Evolutionary conservation across 495 filamentous ascomycete species (phyloP).

Genomic region (Lineolata rhizophorae): DNA sequence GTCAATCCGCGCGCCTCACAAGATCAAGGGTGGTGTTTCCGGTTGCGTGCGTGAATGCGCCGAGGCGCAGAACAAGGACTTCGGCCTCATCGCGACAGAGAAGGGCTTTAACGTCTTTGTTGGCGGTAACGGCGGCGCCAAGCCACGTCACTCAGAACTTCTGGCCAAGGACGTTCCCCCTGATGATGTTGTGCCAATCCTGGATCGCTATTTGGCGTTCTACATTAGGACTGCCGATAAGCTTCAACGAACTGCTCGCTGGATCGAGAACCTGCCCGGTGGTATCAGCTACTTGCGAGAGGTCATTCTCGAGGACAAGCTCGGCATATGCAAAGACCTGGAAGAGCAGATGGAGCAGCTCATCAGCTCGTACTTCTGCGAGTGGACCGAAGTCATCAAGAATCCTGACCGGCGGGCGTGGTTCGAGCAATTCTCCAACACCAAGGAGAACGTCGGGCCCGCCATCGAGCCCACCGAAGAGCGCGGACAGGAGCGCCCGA

Average conservation of each 20-base stretch:
- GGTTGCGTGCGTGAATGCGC: slow-evolving; percentile 90
- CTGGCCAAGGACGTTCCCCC: slow-evolving; percentile 78
- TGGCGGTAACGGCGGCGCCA: slow-evolving; percentile 79
- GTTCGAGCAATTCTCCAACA: slow-evolving; percentile 85
- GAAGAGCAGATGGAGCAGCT: slow-evolving; percentile 81
- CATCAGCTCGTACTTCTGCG: slow-evolving; percentile 78
- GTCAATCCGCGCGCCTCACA: slow-evolving; percentile 74
- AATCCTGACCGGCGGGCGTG: slow-evolving; percentile 42
- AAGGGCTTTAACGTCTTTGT: slow-evolving; percentile 95
- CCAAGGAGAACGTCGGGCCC: slow-evolving; percentile 43
- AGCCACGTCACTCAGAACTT: slow-evolving; percentile 67
- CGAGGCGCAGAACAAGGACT: slow-evolving; percentile 92
- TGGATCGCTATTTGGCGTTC: slow-evolving; percentile 88
- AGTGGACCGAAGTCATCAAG: slow-evolving; percentile 76
- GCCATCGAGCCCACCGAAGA: slow-evolving; percentile 53
- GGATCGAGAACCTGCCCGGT: slow-evolving; percentile 74
- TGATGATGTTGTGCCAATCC: slow-evolving; percentile 63
- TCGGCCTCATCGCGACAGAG: slow-evolving; percentile 83
- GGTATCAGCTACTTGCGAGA: slow-evolving; percentile 68
- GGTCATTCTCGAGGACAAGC: slow-evolving; percentile 72
- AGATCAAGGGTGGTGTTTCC: slow-evolving; percentile 83
- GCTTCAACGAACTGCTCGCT: slow-evolving; percentile 79
- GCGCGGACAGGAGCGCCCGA: slow-evolving; percentile 53
- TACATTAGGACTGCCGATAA: slow-evolving; percentile 95
- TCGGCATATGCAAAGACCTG: slow-evolving; percentile 70